Evolutionary conservation across 2,329 filamentous ascomycete species (phyloP).

Genomic region (Colletotrichum spaethianum): DNA sequence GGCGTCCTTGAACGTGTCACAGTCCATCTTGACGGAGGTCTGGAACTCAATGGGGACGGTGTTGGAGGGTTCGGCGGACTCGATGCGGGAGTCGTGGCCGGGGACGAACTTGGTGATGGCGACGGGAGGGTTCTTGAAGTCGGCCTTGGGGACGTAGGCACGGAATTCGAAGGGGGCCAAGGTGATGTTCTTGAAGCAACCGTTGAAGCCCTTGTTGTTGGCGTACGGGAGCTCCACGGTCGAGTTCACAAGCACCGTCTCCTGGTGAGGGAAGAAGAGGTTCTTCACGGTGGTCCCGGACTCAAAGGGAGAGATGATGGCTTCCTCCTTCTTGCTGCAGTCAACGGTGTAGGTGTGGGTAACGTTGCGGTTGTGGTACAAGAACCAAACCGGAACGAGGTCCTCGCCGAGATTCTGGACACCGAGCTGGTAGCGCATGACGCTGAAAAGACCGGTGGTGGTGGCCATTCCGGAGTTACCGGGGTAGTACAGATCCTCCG

Average conservation of each 20-base stretch:
- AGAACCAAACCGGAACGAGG: slow-evolving; percentile 70
- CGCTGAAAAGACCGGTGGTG: slow-evolving; percentile 72
- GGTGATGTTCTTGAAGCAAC: slow-evolving; percentile 67
- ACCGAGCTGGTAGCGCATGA: slow-evolving; percentile 63
- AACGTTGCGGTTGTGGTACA: slow-evolving; percentile 64
- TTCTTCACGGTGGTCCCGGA: slow-evolving; percentile 72
- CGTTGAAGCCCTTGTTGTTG: slow-evolving; percentile 63
- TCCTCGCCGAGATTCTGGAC: slow-evolving; percentile 49
- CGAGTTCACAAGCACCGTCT: slow-evolving; percentile 63
- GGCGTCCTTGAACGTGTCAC: slow-evolving; percentile 63
- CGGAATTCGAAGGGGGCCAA: slow-evolving; percentile 71
- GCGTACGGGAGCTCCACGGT: slow-evolving; percentile 62
- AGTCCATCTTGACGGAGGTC: slow-evolving; percentile 74
- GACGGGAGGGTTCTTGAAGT: slow-evolving; percentile 66
- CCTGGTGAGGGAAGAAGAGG: slow-evolving; percentile 74
- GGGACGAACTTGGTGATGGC: slow-evolving; percentile 73
- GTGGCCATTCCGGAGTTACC: slow-evolving; percentile 68
- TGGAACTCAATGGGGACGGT: slow-evolving; percentile 63
- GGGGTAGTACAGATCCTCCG: slow-evolving; percentile 57
- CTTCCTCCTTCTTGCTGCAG: slow-evolving; percentile 60
- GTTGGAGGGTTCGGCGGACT: slow-evolving; percentile 53
- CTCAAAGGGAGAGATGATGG: slow-evolving; percentile 70
- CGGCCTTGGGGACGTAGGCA: slow-evolving; percentile 68
- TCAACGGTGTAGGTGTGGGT: slow-evolving; percentile 69
- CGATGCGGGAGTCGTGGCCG: slow-evolving; percentile 71